Percentiles rank a stretch among this genome's conserved stretches.
These are phyloP conservation scores for Malus hybrid DNA, from an alignment of 331 rosid species.

Conservation along the genomic window DNA sequence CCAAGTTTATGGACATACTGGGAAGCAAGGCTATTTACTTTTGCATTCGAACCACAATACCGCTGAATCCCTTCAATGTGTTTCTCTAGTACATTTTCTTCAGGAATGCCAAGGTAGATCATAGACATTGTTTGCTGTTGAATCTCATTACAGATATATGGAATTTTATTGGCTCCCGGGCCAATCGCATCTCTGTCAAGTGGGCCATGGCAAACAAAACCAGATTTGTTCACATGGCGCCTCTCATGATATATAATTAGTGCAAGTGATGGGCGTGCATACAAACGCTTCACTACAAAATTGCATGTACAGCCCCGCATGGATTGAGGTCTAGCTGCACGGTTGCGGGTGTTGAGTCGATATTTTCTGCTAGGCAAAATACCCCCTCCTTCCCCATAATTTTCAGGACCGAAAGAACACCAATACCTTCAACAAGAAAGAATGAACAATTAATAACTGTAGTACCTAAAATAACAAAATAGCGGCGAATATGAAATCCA, in stretches of 20 bases:
- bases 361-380: constrained; percentile 86
- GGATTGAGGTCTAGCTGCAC: constrained; percentile 99
- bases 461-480: not conserved
- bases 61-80: constrained; percentile 88
- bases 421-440: constrained; percentile 59
- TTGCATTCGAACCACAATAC: constrained; percentile 80
- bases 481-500: not conserved
- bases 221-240: constrained; percentile 80
- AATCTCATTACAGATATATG: constrained; percentile 85
- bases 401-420: constrained; percentile 98
- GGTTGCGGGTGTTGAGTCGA: constrained; percentile 93
- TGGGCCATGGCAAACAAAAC: constrained; percentile 96
- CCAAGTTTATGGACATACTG: constrained; percentile 93
- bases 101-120: constrained; percentile 96
- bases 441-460: constrained; percentile 4
- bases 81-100: constrained; percentile 85
- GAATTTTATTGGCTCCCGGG: constrained; percentile 81
- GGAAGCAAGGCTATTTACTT: constrained; percentile 75
- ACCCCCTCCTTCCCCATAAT: constrained; percentile 92
- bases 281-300: constrained; percentile 81
- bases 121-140: constrained; percentile 96
- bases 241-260: constrained; percentile 72
- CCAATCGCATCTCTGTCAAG: constrained; percentile 97
- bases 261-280: constrained; percentile 81
- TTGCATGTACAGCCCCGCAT: constrained; percentile 97